Conservation (phyloP, 176 grass and related monocot genomes). For the Carex pumila region DNA sequence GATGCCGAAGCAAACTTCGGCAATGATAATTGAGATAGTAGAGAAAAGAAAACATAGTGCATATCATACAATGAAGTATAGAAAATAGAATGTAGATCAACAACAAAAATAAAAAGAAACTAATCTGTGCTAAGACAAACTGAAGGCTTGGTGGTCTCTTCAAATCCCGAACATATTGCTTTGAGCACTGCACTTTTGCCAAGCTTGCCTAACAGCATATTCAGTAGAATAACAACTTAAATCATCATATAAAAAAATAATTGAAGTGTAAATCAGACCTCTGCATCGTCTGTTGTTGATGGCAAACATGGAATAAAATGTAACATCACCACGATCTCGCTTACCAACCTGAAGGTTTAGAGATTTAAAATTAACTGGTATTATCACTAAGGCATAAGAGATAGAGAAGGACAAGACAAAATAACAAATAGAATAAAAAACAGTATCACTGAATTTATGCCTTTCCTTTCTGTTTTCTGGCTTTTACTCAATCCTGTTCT, state of each 20-base stretch:
- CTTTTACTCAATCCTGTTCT: no score
- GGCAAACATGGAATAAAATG: conserved; percentile 76
- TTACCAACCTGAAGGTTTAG: conserved; percentile 52
- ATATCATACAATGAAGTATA: no score
- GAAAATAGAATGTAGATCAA: no score
- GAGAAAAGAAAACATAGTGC: no score
- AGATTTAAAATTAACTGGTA: background rate
- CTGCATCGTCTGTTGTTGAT: conserved; percentile 80
- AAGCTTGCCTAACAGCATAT: conserved; percentile 57
- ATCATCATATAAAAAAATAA: background rate
- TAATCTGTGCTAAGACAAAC: conserved; percentile 73
- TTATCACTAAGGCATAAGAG: background rate
- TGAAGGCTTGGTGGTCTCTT: conserved; percentile 78
- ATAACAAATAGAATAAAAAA: conserved; percentile 15
- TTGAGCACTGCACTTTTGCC: conserved; percentile 79
- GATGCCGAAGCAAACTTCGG: no score
- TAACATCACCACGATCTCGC: conserved; percentile 70
- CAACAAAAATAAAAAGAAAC: background rate
- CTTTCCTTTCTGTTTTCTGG: no score
- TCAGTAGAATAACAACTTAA: background rate
- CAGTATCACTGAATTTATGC: no score
- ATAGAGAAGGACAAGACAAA: background rate
- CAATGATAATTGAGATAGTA: no score
- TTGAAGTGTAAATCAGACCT: conserved; percentile 39
- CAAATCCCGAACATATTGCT: conserved; percentile 77